Base-by-base conservation (phyloP, 495 filamentous ascomycete genomes). In the Penicillium pulvis region DNA sequence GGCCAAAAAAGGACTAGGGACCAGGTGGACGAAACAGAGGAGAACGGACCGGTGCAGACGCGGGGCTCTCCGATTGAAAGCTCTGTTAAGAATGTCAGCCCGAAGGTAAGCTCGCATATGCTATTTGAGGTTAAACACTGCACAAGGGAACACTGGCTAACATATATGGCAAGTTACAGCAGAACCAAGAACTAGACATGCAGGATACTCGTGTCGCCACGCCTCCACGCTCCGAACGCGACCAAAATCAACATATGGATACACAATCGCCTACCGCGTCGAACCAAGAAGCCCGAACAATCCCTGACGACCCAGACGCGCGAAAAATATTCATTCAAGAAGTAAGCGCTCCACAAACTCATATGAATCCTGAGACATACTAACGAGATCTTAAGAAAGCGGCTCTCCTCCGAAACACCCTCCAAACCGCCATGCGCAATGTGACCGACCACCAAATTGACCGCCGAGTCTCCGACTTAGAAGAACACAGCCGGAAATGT, bases 361-460 rank as follows among this genome's bases (percentile, higher is more conserved):
- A 41, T 41, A n/a, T 6, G 39, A 17, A n/a, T 3, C 14, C 14
- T 3, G 0, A 42, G 26, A 24, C 35, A 26, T 47, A 43, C 53
- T 57, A 47, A 65, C 53, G 14, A 41, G 12, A 9, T n/a, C 28
- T 23, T 50, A 24, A 79, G 77, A 78, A 78, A 78, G 77, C 77
- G 45, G 64, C 45, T 39, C 70, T 77, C n/a, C 74, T 78, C 56
- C 75, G 73, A 31, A 75, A 58, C 56, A 69, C 72, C 57, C 65
- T 79, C 36, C 77, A 77, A 68, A 73, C 63, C 44, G 77, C 77
- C 43, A 79, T 78, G 77, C 75, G 71, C 53, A 72, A 74, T 47
- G 71, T 75, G 14, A 62, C 63, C 50, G 69, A 74, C 51, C 69
- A 76, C 52, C 72, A 77, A 56, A 72, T 79, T 50, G 77, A 79